Evolutionary conservation across 352 stramenopile genomes (phyloP).

Genomic region (Stephanocyclus meneghinianus): DNA sequence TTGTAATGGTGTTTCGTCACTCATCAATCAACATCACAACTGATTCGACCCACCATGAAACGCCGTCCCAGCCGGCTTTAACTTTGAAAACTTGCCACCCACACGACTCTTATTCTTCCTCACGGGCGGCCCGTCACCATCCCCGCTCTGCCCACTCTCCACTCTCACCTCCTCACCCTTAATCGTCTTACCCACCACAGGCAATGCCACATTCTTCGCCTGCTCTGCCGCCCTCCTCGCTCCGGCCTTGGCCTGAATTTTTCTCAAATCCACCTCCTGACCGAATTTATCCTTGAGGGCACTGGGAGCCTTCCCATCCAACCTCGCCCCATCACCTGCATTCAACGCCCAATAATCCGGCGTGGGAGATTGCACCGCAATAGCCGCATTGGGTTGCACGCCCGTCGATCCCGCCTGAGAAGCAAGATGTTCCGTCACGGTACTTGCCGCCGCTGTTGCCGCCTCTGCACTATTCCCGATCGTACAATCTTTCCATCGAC

Average conservation of each 20-base stretch:
- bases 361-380: conserved; percentile 61
- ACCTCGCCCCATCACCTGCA: conserved; percentile 63
- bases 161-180: conserved; percentile 44
- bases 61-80: conserved; percentile 47
- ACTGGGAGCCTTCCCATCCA: conserved; percentile 73
- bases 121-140: conserved; percentile 22
- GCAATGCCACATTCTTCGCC: conserved; percentile 37
- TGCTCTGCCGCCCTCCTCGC: conserved; percentile 48
- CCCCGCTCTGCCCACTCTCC: conserved; percentile 6
- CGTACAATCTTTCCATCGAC: conserved; percentile 78
- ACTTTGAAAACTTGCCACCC: conserved; percentile 69
- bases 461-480: conserved; percentile 12
- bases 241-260: conserved; percentile 69
- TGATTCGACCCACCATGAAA: conserved; percentile 61
- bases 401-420: conserved; percentile 69
- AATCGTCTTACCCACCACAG: conserved; percentile 37
- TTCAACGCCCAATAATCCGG: conserved; percentile 81
- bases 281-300: conserved; percentile 73
- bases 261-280: conserved; percentile 71
- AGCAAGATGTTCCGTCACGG: conserved; percentile 46
- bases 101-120: conserved; percentile 74
- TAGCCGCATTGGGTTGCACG: conserved; percentile 79
- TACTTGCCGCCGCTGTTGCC: background rate
- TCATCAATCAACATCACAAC: conserved; percentile 14
- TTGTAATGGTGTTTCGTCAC: background rate